A percentile compares a stretch with the other conserved stretches of the same genome.
phyloP scores from a whole-genome alignment of 441 rosid species.

The Rhodomyrtus psidioides region DNA sequence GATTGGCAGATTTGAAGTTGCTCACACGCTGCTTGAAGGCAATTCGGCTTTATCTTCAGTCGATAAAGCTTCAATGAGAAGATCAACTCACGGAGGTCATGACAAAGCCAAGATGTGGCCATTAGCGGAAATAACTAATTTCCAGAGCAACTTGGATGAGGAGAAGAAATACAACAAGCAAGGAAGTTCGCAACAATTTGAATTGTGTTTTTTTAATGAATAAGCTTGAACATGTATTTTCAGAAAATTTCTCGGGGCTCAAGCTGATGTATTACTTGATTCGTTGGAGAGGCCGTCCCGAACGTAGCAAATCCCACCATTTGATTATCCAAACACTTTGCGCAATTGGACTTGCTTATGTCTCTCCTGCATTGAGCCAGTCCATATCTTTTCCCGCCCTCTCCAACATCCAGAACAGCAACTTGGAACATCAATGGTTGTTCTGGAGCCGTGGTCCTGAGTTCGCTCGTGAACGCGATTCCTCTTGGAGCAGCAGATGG shows the following conservation, averaged over 20 bases:
- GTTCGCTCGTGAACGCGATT: neutral
- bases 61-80: neutral
- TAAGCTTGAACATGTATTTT: too few relatives aligned
- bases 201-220: too few relatives aligned
- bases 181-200: too few relatives aligned
- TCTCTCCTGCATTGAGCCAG: conserved; percentile 37
- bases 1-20: neutral
- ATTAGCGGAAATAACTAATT: conserved; percentile 45
- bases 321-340: conserved; percentile 17
- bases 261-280: too few relatives aligned
- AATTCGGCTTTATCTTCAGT: neutral
- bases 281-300: too few relatives aligned
- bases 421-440: conserved; percentile 22
- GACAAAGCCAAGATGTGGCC: conserved; percentile 32
- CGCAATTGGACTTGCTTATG: conserved; percentile 15
- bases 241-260: too few relatives aligned
- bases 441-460: neutral
- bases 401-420: conserved; percentile 20
- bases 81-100: neutral
- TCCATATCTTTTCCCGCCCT: conserved; percentile 31
- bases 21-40: neutral
- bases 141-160: conserved; percentile 10
- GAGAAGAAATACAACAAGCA: conserved; percentile 4
- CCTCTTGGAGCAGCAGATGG: neutral
- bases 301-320: conserved; percentile 16